phyloP scores from a whole-genome alignment of 169 alveolate species.

The Cryptosporidium parvum region DNA sequence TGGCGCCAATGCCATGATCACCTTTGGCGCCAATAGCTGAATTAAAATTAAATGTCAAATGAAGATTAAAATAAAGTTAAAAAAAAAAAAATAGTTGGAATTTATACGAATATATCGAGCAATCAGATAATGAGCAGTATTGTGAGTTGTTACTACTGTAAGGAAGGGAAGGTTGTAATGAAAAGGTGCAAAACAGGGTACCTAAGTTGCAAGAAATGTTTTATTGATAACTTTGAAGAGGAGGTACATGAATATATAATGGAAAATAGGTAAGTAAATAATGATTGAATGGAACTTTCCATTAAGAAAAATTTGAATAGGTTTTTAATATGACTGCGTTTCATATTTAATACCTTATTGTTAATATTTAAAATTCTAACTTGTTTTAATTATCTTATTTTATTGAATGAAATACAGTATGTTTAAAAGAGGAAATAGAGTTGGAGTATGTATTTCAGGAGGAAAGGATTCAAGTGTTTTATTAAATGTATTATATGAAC shows the following conservation, averaged over 20 bases:
- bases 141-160: constrained; percentile 78
- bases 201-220: constrained; percentile 93
- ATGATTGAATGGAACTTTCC: neutral
- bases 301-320: neutral
- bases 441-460: constrained; percentile 97
- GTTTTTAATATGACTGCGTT: neutral
- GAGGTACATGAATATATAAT: constrained; percentile 92
- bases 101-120: neutral
- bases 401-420: constrained; percentile 36
- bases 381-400: neutral
- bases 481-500: constrained; percentile 91
- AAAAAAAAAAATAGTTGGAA: neutral
- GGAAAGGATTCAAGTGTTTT: constrained; percentile 98
- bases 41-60: constrained; percentile 3
- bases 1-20: constrained; percentile 7
- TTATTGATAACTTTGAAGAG: constrained; percentile 92
- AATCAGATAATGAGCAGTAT: neutral
- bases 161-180: constrained; percentile 86
- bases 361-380: no score
- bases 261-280: constrained; percentile 45
- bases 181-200: constrained; percentile 91
- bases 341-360: neutral
- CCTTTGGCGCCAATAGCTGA: neutral
- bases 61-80: neutral
- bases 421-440: constrained; percentile 90